Evolutionary conservation across 208 protist genomes (phyloP).

Genomic region (Angomonas desouzai): DNA sequence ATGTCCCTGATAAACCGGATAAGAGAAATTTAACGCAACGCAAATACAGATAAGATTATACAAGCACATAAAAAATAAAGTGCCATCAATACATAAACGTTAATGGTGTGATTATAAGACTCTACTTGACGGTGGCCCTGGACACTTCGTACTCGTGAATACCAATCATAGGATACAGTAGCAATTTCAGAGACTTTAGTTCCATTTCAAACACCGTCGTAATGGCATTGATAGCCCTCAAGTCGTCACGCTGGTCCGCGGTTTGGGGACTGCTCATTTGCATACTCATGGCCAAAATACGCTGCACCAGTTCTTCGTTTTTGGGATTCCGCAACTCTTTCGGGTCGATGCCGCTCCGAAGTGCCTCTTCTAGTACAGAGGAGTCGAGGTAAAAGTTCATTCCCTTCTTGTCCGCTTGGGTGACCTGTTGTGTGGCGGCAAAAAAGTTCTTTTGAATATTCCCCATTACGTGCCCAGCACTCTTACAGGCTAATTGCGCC

Average conservation of each 20-base stretch:
- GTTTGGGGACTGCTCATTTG: constrained; percentile 27
- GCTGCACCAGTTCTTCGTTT: constrained; percentile 32
- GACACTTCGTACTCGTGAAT: constrained; percentile 48
- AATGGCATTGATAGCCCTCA: constrained; percentile 33
- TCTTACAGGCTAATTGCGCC: constrained; percentile 28
- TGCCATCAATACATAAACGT: no score
- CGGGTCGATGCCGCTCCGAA: constrained; percentile 16
- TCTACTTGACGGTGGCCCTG: constrained; percentile 12
- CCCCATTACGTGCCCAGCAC: constrained; percentile 18
- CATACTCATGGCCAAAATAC: constrained; percentile 36
- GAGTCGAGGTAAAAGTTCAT: constrained; percentile 37
- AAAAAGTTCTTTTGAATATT: constrained; percentile 61
- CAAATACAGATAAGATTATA: no score
- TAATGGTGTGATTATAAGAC: no score
- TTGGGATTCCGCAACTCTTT: background rate
- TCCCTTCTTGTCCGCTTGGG: constrained; percentile 17
- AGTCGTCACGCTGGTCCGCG: constrained; percentile 21
- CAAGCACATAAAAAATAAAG: no score
- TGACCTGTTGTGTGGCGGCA: constrained; percentile 35
- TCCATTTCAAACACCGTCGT: constrained; percentile 33
- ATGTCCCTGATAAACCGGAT: background rate
- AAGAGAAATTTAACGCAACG: no score
- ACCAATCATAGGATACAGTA: constrained; percentile 35
- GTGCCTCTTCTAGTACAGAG: constrained; percentile 20
- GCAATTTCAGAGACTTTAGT: constrained; percentile 24